phyloP scores from a whole-genome alignment of 225 moss, liverwort and hornwort genomes.

The Polytrichum formosum region DNA sequence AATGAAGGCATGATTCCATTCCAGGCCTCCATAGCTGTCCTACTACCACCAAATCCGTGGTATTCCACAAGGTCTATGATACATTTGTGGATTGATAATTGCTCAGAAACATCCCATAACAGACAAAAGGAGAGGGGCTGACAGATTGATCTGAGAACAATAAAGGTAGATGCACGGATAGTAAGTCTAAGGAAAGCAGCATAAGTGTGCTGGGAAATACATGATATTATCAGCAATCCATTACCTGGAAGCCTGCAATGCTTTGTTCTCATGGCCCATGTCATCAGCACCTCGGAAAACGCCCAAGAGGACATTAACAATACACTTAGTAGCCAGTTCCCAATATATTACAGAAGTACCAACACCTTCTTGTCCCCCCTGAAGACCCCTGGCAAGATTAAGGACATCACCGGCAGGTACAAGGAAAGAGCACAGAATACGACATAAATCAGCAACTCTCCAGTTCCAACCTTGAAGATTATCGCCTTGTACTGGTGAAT shows the following conservation, averaged over 20 bases:
- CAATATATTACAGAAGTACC: constrained; percentile 27
- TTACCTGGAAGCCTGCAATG: constrained; percentile 15
- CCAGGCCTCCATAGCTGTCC: background rate
- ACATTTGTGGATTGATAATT: too few relatives aligned
- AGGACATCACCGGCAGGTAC: constrained; percentile 37
- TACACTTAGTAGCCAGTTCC: constrained; percentile 36
- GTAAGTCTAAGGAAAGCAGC: too few relatives aligned
- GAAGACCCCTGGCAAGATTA: constrained; percentile 29
- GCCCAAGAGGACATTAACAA: constrained; percentile 41
- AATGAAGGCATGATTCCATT: background rate
- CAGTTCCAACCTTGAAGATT: constrained; percentile 44
- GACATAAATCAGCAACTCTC: constrained; percentile 41
- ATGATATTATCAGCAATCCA: background rate
- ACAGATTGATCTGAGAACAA: too few relatives aligned
- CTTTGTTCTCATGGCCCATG: constrained; percentile 17
- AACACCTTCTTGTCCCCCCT: constrained; percentile 27
- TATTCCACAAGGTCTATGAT: too few relatives aligned
- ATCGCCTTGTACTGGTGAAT: constrained; percentile 9
- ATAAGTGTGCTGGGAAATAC: background rate
- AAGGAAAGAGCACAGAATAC: constrained; percentile 38
- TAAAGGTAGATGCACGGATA: too few relatives aligned
- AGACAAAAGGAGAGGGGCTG: too few relatives aligned
- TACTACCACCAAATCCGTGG: too few relatives aligned
- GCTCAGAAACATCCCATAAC: too few relatives aligned
- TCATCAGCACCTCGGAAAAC: constrained; percentile 35